These are phyloP conservation scores for Coemansia furcata DNA, from an alignment of 192 early-diverging fungal genomes.

Conservation along the genomic window DNA sequence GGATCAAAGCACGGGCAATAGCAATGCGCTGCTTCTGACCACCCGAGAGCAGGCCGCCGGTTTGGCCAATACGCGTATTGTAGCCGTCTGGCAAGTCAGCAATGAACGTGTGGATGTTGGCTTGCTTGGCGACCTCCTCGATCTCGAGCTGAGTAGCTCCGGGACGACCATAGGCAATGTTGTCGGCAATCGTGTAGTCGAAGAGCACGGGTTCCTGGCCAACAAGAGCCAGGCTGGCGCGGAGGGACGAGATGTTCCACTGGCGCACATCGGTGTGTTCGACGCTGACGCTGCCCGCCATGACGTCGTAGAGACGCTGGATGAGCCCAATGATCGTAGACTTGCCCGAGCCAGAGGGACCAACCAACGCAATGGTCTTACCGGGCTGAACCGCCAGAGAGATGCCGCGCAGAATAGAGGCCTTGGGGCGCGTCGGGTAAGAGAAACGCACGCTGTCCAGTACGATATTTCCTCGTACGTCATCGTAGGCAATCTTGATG, in stretches of 20 bases:
- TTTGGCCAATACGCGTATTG: conserved; percentile 67
- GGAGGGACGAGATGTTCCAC: conserved; percentile 67
- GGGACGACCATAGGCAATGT: conserved; percentile 75
- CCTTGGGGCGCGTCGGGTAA: conserved; percentile 66
- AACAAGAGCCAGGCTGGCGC: conserved; percentile 79
- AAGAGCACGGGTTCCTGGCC: conserved; percentile 92
- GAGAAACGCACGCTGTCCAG: conserved; percentile 50
- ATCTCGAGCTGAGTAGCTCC: conserved; percentile 57
- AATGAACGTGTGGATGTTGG: conserved; percentile 67
- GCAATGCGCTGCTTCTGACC: conserved; percentile 73
- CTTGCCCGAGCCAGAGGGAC: conserved; percentile 85
- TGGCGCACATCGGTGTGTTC: conserved; percentile 60
- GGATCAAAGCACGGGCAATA: conserved; percentile 68
- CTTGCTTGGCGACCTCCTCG: conserved; percentile 54
- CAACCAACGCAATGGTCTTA: conserved; percentile 82
- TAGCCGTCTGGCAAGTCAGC: conserved; percentile 58
- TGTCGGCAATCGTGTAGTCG: conserved; percentile 82
- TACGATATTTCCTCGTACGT: conserved; percentile 27
- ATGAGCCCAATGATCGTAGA: conserved; percentile 62
- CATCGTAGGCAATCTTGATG: conserved; percentile 25
- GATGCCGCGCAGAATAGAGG: conserved; percentile 62
- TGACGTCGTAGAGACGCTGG: conserved; percentile 80
- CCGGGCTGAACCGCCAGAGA: conserved; percentile 55
- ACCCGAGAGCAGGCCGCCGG: conserved; percentile 61
- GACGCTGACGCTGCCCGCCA: conserved; percentile 58